Base-by-base conservation (phyloP, 2,329 filamentous ascomycete genomes). In the Geosmithia putterillii region DNA sequence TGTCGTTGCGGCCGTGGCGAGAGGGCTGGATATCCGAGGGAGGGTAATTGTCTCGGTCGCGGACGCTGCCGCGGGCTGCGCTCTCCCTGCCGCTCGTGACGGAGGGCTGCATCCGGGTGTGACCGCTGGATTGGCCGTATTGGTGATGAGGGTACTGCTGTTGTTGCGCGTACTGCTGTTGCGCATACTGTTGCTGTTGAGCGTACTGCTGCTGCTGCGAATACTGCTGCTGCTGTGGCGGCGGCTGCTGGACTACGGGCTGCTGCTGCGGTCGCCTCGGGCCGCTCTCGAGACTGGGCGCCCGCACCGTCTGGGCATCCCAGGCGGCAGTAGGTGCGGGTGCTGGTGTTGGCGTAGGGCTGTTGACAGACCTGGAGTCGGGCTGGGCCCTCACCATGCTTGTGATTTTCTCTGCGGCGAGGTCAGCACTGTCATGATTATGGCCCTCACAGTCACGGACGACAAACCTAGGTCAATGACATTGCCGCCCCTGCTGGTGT, bases 401-500 rank as follows among this genome's bases (percentile, higher is more conserved):
- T 64, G 87, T 94, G 51, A 96, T 79, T 74, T 95, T 96, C 64
- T 95, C 90, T 95, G 62, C 43, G 20, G 37, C 37, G 51, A 48
- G 40, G 47, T 54, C 54, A 57, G 59, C 51, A 41, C 46, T 32
- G 23, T 6, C 23, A 12, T 32, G 6, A 14, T 32, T 14, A 6
- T 7, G 10, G 41, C 43, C 46, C 41, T 40, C 44, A 40, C 38
- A 53, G 49, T 21, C 9, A 41, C 32, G 49, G 50, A 51, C 45
- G 49, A 53, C 58, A 46, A 54, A 95, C 89, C 88, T 54, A 95
- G 83, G 64, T 95, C 86, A 52, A 95, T 70, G 43, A 95, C 83
- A 68, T 95, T 95, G 50, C 89, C 89, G 46, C 88, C 88, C 49
- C 92, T 78, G 60, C 86, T 95, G 7, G 88, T 92, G 63, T 98